Conservation (phyloP, 148 eudicot species). For the Euryodendron excelsum region DNA sequence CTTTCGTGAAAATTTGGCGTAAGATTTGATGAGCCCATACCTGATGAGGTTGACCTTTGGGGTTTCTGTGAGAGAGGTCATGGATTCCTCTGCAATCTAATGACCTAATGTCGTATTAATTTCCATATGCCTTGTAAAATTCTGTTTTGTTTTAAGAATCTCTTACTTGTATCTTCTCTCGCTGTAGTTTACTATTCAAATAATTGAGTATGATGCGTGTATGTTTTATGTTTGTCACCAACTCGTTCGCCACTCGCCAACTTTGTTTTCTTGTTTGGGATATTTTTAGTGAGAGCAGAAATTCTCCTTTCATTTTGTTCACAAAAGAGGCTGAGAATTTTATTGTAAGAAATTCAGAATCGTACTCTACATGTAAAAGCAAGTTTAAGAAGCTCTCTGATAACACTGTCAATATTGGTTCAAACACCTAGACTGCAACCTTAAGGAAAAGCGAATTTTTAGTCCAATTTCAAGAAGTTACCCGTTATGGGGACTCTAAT, state of each 20-base stretch:
- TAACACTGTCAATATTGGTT: conserved; percentile 78
- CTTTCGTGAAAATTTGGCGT: conserved; percentile 85
- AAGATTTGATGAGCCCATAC: conserved; percentile 71
- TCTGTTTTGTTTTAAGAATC: conserved; percentile 15
- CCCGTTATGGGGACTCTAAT: conserved; percentile 1
- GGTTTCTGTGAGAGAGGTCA: conserved; percentile 66
- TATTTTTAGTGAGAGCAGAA: conserved; percentile 61
- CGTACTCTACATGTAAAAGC: conserved; percentile 57
- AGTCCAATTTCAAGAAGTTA: background rate
- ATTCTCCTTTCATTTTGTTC: conserved; percentile 73
- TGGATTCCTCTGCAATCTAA: conserved; percentile 92
- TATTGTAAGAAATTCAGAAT: conserved; percentile 67
- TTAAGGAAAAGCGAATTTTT: conserved; percentile 79
- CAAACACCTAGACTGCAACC: conserved; percentile 73
- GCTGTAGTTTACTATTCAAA: conserved; percentile 31
- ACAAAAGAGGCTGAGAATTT: conserved; percentile 93
- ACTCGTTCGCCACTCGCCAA: background rate
- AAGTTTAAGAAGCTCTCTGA: conserved; percentile 78
- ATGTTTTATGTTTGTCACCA: background rate
- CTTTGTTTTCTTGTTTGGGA: conserved; percentile 29
- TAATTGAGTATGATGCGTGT: background rate
- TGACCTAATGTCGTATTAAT: conserved; percentile 4
- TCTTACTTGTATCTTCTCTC: conserved; percentile 15
- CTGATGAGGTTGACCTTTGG: conserved; percentile 84
- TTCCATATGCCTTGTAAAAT: conserved; percentile 16